These are phyloP conservation scores for Bisporella sp. DNA, from an alignment of 2,329 filamentous ascomycete species.

Conservation along the genomic window DNA sequence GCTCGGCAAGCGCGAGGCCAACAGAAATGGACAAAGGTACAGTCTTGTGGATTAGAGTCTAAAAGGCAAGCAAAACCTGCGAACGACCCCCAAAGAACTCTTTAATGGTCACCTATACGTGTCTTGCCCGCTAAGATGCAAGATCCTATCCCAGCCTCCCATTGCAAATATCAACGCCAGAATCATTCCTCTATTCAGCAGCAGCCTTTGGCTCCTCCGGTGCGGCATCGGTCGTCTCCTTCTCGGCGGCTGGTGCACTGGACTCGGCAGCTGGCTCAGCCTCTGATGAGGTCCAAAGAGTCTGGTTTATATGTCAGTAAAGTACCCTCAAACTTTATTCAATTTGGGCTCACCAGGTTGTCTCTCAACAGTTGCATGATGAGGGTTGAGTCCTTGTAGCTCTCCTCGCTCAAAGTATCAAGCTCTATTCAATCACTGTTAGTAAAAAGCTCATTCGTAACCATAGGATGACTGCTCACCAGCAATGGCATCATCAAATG, in stretches of 20 bases:
- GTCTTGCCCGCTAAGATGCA: conserved; percentile 25
- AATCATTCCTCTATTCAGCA: conserved; percentile 25
- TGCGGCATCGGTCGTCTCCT: conserved; percentile 46
- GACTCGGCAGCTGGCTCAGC: conserved; percentile 69
- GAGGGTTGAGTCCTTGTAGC: conserved; percentile 96
- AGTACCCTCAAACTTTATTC: background rate
- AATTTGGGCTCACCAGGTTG: conserved; percentile 55
- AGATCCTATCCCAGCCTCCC: conserved; percentile 21
- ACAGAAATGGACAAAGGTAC: conserved; percentile 9
- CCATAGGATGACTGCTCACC: conserved; percentile 7
- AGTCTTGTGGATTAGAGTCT: conserved; percentile 27
- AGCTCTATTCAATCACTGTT: conserved; percentile 47
- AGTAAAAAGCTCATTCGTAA: background rate
- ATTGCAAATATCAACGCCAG: conserved; percentile 26
- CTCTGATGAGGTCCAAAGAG: conserved; percentile 98
- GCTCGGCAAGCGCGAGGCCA: conserved; percentile 3
- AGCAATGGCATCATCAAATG: conserved; percentile 96
- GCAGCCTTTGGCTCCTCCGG: conserved; percentile 29
- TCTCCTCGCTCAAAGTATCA: conserved; percentile 95
- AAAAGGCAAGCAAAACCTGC: conserved; percentile 24
- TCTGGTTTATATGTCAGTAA: conserved; percentile 44
- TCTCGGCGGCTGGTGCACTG: conserved; percentile 42
- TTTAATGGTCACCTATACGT: conserved; percentile 18
- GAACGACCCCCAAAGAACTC: conserved; percentile 24
- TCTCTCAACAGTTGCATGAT: conserved; percentile 99